Evolutionary conservation across 2,329 filamentous ascomycete genomes (phyloP).

Genomic region (Colletotrichum trifolii): DNA sequence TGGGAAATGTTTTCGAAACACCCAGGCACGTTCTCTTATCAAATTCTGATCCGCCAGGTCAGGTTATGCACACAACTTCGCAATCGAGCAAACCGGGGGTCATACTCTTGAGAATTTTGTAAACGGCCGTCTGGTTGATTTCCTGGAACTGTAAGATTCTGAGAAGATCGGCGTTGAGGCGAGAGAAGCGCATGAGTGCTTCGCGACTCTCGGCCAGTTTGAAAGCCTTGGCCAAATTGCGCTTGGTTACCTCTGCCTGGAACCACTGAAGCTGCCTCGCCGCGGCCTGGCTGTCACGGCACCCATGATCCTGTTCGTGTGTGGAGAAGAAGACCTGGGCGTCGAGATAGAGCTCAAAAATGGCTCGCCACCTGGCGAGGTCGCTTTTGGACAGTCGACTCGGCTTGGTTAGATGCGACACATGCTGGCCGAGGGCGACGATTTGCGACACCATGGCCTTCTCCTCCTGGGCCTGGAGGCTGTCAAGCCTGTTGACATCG

Average conservation of each 20-base stretch:
- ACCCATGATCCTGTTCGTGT: constrained; percentile 76
- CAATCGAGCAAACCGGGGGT: constrained; percentile 21
- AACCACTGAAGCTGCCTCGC: constrained; percentile 78
- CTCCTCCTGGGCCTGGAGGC: constrained; percentile 74
- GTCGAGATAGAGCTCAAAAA: constrained; percentile 85
- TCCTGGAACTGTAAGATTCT: constrained; percentile 86
- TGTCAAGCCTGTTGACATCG: constrained; percentile 76
- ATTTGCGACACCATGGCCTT: constrained; percentile 72
- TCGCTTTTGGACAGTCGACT: constrained; percentile 72
- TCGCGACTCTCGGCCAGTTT: constrained; percentile 72
- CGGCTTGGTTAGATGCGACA: constrained; percentile 74
- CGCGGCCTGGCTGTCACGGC: constrained; percentile 73
- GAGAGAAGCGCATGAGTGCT: constrained; percentile 76
- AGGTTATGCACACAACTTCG: neutral
- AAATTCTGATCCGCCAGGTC: constrained; percentile 71
- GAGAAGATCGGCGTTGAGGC: constrained; percentile 80
- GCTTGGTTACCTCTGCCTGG: constrained; percentile 71
- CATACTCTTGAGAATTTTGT: constrained; percentile 87
- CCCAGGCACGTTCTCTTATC: constrained; percentile 85
- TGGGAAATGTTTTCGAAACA: constrained; percentile 71
- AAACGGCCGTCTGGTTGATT: constrained; percentile 80
- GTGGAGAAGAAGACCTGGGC: constrained; percentile 86
- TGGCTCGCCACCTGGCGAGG: constrained; percentile 79
- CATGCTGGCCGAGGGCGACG: constrained; percentile 69
- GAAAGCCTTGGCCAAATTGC: constrained; percentile 69